A percentile compares a stretch with the other conserved stretches of the same genome.
Conservation (phyloP, 192 early-diverging fungal species). For the Umbelopsis vinacea region DNA sequence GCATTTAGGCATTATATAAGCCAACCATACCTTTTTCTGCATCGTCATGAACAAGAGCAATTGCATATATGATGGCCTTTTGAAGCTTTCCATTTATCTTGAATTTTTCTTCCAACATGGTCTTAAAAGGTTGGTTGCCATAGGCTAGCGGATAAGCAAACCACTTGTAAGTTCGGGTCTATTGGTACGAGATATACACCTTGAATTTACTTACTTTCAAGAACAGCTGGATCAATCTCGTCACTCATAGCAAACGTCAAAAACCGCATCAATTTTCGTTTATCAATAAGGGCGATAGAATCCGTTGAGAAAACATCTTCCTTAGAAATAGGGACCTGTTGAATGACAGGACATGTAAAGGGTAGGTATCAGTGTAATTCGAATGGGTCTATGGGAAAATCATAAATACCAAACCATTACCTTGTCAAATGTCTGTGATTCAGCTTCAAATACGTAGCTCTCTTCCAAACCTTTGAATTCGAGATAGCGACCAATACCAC, state of each 20-base stretch:
- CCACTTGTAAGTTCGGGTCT: neutral
- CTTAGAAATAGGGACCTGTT: constrained; percentile 82
- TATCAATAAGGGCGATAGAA: constrained; percentile 77
- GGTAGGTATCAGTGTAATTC: neutral
- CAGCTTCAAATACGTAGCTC: constrained; percentile 57
- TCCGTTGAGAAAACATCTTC: constrained; percentile 90
- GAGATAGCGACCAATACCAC: constrained; percentile 82
- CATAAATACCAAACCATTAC: constrained; percentile 22
- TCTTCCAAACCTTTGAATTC: constrained; percentile 87
- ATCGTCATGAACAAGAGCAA: constrained; percentile 51
- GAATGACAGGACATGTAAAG: too few species aligned
- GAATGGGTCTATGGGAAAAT: neutral
- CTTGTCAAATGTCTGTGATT: constrained; percentile 46
- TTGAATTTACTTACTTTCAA: constrained; percentile 37
- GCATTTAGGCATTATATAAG: neutral
- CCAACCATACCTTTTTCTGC: constrained; percentile 25
- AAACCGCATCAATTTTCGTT: constrained; percentile 91
- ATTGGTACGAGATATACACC: neutral
- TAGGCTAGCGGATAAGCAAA: constrained; percentile 36
- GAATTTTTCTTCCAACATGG: constrained; percentile 59
- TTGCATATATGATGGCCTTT: constrained; percentile 65
- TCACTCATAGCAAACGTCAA: constrained; percentile 66
- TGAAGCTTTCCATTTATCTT: constrained; percentile 65
- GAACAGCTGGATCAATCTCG: constrained; percentile 41
- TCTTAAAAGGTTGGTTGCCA: constrained; percentile 40